These are phyloP conservation scores for Fusarium paranaense DNA, from an alignment of 2,329 filamentous ascomycete species.

Conservation along the genomic window DNA sequence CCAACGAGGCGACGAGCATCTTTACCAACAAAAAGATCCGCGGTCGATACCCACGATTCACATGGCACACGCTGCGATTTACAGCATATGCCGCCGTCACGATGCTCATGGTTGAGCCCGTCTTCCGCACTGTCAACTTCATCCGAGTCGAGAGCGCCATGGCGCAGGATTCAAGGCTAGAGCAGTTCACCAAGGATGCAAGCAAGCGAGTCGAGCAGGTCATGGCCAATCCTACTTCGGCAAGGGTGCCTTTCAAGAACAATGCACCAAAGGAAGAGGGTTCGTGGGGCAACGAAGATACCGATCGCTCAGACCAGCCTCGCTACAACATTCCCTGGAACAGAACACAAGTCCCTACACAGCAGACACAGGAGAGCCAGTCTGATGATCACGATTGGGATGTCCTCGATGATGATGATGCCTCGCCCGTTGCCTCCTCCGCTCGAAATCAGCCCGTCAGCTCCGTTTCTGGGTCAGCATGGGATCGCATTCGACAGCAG, in stretches of 20 bases:
- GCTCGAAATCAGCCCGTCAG: constrained; percentile 35
- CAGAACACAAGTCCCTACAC: not conserved
- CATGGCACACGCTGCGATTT: constrained; percentile 43
- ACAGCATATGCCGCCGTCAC: constrained; percentile 42
- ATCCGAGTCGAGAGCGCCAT: constrained; percentile 39
- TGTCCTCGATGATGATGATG: constrained; percentile 52
- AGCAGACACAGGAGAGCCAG: constrained; percentile 3
- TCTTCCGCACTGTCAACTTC: constrained; percentile 41
- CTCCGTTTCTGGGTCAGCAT: constrained; percentile 50
- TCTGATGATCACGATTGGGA: constrained; percentile 40
- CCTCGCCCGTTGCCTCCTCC: constrained; percentile 56
- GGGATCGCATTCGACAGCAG: constrained; percentile 58
- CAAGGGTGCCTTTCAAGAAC: constrained; percentile 14
- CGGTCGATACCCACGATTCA: constrained; percentile 38
- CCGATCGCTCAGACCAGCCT: not conserved
- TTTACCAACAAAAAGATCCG: constrained; percentile 43
- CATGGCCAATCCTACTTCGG: constrained; percentile 26
- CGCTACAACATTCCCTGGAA: constrained; percentile 14
- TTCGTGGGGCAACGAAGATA: constrained; percentile 7
- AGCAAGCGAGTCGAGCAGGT: constrained; percentile 38
- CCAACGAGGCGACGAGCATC: constrained; percentile 43
- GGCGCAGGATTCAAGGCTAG: constrained; percentile 35
- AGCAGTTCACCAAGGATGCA: constrained; percentile 42
- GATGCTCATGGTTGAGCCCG: constrained; percentile 43
- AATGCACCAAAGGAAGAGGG: constrained; percentile 13